Evolutionary conservation across 768 basidiomycete species (phyloP).

Genomic region (Coprinopsis marcescibilis): DNA sequence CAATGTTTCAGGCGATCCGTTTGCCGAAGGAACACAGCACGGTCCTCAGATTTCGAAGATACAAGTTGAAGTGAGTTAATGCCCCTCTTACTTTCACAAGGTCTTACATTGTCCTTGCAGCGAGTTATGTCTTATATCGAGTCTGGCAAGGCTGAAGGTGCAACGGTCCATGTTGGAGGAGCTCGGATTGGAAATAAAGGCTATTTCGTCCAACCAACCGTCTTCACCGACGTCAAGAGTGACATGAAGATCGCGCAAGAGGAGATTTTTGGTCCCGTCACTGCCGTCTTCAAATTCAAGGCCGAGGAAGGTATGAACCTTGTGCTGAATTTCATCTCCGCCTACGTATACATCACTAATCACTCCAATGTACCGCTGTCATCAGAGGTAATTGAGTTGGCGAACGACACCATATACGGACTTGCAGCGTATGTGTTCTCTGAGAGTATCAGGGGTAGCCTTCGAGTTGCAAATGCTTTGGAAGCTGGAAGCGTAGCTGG

Average conservation of each 20-base stretch:
- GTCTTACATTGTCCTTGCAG: constrained; percentile 28
- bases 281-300: constrained; percentile 72
- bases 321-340: neutral
- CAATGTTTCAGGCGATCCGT: constrained; percentile 57
- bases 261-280: constrained; percentile 80
- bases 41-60: constrained; percentile 69
- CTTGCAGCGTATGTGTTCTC: constrained; percentile 76
- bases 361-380: too few species aligned
- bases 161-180: constrained; percentile 61
- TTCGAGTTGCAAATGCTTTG: constrained; percentile 57
- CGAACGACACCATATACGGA: constrained; percentile 77
- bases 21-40: constrained; percentile 47
- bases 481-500: constrained; percentile 65
- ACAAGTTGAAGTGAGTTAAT: constrained; percentile 53
- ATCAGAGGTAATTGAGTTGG: constrained; percentile 48
- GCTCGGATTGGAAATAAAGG: constrained; percentile 42
- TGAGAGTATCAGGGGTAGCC: constrained; percentile 57
- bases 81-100: neutral
- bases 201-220: constrained; percentile 71
- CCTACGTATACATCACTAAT: neutral
- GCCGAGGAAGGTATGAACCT: constrained; percentile 36
- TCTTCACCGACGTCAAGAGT: constrained; percentile 60
- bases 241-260: constrained; percentile 73
- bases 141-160: constrained; percentile 67
- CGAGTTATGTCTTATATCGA: constrained; percentile 77